A percentile compares a stretch with the other conserved stretches of the same genome.
These are phyloP conservation scores for Schoenoplectus triqueter DNA, from an alignment of 202 grass and related monocot genomes.

Conservation along the genomic window DNA sequence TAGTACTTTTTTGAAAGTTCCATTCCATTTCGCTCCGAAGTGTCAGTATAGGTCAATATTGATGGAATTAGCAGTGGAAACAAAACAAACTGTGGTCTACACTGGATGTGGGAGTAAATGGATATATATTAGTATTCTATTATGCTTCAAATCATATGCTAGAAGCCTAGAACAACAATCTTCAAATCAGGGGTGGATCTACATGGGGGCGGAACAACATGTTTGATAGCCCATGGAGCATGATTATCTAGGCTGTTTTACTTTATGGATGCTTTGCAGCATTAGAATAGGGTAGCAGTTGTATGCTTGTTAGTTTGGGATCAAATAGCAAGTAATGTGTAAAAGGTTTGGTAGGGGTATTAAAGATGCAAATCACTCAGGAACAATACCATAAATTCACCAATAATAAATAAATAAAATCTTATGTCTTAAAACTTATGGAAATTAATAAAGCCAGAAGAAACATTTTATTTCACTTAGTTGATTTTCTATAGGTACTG, in stretches of 20 bases:
- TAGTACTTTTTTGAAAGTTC: background rate
- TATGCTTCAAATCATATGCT: constrained; percentile 13
- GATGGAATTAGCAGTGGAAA: constrained; percentile 6
- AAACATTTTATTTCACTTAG: background rate
- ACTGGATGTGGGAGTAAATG: constrained; percentile 5
- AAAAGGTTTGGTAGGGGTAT: constrained; percentile 2
- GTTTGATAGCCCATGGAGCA: no score
- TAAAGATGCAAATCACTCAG: background rate
- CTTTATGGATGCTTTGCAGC: no score
- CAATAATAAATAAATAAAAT: background rate
- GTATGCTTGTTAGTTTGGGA: background rate
- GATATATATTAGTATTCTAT: background rate
- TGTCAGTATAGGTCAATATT: background rate
- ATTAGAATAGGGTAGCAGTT: no score
- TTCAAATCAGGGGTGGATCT: background rate
- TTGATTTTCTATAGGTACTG: background rate
- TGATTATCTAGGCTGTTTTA: no score
- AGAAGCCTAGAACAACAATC: background rate
- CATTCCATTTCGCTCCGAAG: background rate
- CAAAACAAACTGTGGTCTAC: background rate
- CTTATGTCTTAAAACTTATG: background rate
- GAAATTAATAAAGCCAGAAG: background rate
- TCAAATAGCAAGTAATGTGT: background rate
- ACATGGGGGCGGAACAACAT: no score
- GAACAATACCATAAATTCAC: background rate